Conservation (phyloP, 352 stramenopile species). For the Aphanomyces euteiches region DNA sequence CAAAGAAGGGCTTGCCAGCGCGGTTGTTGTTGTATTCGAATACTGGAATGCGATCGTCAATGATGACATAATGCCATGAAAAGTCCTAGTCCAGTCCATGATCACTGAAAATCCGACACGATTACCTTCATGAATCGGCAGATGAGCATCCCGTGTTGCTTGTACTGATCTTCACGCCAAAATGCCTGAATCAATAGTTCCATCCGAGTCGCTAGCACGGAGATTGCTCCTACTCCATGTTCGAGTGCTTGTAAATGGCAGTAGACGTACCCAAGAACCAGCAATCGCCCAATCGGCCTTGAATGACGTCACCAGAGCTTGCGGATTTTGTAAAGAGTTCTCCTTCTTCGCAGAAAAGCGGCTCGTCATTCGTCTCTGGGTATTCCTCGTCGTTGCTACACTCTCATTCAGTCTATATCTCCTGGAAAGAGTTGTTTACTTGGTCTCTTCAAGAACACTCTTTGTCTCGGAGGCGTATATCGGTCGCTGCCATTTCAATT, state of each 20-base stretch:
- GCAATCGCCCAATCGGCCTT: constrained; percentile 88
- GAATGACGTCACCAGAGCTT: constrained; percentile 81
- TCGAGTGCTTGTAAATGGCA: not conserved
- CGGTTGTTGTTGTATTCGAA: constrained; percentile 81
- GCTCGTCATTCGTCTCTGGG: constrained; percentile 37
- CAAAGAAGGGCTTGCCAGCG: constrained; percentile 78
- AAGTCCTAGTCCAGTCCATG: constrained; percentile 55
- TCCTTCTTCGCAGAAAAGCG: constrained; percentile 57
- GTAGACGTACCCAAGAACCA: constrained; percentile 84
- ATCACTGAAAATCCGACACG: not conserved
- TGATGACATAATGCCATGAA: constrained; percentile 88
- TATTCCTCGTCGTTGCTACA: constrained; percentile 26
- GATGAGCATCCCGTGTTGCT: constrained; percentile 80
- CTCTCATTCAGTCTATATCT: too few species aligned
- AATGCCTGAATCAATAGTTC: constrained; percentile 81
- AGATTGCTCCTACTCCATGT: constrained; percentile 61
- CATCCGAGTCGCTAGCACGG: constrained; percentile 74
- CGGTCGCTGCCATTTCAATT: constrained; percentile 75
- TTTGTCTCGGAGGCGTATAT: constrained; percentile 44
- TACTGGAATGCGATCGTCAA: constrained; percentile 85
- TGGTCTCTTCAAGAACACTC: constrained; percentile 28
- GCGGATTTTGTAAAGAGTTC: constrained; percentile 71
- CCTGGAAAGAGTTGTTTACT: constrained; percentile 17
- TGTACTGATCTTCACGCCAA: constrained; percentile 65
- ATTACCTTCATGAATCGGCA: constrained; percentile 89